Evolutionary conservation across 768 basidiomycete genomes (phyloP), one percentile per base, ranked within the genome.

Genomic region (Tylopilus rubrobrunneus): DNA sequence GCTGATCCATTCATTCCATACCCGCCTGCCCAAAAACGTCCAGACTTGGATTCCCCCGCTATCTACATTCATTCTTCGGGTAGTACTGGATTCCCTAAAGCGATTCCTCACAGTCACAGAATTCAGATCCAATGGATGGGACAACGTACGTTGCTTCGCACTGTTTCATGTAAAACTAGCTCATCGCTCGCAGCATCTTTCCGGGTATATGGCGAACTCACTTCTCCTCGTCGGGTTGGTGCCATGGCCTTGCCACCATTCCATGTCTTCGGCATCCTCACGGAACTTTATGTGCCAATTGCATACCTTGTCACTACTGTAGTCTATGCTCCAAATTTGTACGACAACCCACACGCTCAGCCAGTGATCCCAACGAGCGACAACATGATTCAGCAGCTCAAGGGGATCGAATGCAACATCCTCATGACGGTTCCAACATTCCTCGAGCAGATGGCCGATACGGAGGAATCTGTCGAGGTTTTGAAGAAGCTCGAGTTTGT

Each of bases 51-150:
- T 52, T 58, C 70, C 2, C 71, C 75, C 15, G 73, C 73, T 0
- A 49, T 78, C 15, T 76, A 79, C n/a, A 56, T 80, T 48, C 79
- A 80, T 55, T 77, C 78, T 0, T 79, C 76, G 4, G 79, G 78
- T 12, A 79, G 78, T 6, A 78, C 77, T 3, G 79, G 77, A n/a
- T 66, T 77, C 36, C 78, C 78, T 1, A 80, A 80, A 60, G 71
- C 77, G 1, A 74, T 80, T 28, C 56, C 68, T 3, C 67, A 74
- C 40, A 73, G 65, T 1, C 65, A 74, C 49, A 64, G 61, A 27
- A 60, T 62, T 9, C 49, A 75, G 23, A 48, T 66, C 3, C 69
- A 78, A 28, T 74, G 74, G 70, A 51, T 68, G 9, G 41, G 52
- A 1, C 65, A 69, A 11, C 60, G 78, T 78, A 59, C 43, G 74